Percentiles rank a stretch among this genome's conserved stretches.
Conservation (phyloP, 805 yeast species). For the Myxozyma melibiosi region DNA sequence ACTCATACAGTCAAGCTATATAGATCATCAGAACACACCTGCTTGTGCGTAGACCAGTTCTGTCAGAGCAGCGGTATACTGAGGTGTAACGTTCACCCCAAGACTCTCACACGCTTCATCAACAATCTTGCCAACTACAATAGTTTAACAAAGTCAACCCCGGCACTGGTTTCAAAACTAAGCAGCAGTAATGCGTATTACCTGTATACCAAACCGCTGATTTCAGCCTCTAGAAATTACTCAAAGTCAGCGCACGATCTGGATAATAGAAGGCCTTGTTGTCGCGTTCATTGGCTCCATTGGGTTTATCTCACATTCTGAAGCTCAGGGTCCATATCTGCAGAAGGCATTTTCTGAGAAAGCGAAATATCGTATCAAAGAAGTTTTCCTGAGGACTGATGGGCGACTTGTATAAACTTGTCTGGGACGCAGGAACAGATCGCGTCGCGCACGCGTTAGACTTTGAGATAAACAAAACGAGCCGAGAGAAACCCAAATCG, state of each 20-base stretch:
- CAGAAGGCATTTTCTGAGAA: not conserved
- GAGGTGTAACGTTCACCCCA: constrained; percentile 38
- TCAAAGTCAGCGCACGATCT: not conserved
- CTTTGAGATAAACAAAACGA: too few relatives aligned
- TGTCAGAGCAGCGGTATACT: constrained; percentile 41
- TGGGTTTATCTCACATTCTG: not conserved
- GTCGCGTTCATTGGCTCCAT: not conserved
- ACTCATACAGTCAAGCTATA: not conserved
- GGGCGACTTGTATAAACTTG: not conserved
- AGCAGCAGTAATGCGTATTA: too few relatives aligned
- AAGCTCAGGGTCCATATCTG: constrained; percentile 6
- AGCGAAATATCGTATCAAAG: not conserved
- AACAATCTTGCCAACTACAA: constrained; percentile 37
- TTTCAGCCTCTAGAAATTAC: constrained; percentile 30
- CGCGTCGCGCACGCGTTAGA: constrained; percentile 10
- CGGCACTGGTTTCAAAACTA: too few relatives aligned
- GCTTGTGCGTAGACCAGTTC: constrained; percentile 41
- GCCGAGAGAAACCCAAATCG: not conserved
- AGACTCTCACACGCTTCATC: constrained; percentile 38
- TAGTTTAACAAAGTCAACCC: too few relatives aligned
- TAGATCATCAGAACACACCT: constrained; percentile 20
- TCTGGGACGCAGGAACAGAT: too few relatives aligned
- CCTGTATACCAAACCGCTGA: constrained; percentile 40
- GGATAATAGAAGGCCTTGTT: too few relatives aligned
- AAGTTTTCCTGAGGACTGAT: not conserved